phyloP scores from a whole-genome alignment of 1,284 basidiomycete species.

The Amylostereum chailletii region DNA sequence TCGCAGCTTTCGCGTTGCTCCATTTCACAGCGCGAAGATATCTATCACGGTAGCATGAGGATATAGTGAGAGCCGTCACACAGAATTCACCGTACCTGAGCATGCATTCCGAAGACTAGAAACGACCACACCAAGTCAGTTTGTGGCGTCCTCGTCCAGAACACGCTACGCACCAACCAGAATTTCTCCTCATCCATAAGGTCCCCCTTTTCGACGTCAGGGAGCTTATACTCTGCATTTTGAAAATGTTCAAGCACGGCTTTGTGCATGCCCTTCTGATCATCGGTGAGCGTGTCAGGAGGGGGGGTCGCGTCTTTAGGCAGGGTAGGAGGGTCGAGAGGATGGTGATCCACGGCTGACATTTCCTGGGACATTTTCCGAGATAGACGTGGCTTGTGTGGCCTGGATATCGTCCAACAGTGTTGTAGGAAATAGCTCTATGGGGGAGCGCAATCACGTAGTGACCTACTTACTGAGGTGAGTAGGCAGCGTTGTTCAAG shows the following conservation, averaged over 20 bases:
- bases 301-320: conserved; percentile 21
- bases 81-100: conserved; percentile 34
- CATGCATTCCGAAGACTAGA: conserved; percentile 58
- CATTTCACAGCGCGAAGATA: conserved; percentile 70
- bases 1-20: conserved; percentile 40
- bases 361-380: too few relatives aligned
- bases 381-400: too few relatives aligned
- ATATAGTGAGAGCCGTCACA: background rate
- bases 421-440: too few relatives aligned
- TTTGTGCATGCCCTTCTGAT: conserved; percentile 43
- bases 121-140: background rate
- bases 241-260: conserved; percentile 54
- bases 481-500: too few relatives aligned
- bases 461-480: too few relatives aligned
- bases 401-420: too few relatives aligned
- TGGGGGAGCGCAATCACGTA: too few relatives aligned
- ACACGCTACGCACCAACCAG: conserved; percentile 49
- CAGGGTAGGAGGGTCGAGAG: conserved; percentile 18
- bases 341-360: too few relatives aligned
- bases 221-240: conserved; percentile 40
- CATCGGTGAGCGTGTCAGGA: conserved; percentile 29
- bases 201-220: conserved; percentile 32
- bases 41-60: conserved; percentile 22
- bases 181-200: conserved; percentile 62
- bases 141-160: background rate